Evolutionary conservation across 1,284 basidiomycete genomes (phyloP).

Genomic region (Microbotryum scabiosae): DNA sequence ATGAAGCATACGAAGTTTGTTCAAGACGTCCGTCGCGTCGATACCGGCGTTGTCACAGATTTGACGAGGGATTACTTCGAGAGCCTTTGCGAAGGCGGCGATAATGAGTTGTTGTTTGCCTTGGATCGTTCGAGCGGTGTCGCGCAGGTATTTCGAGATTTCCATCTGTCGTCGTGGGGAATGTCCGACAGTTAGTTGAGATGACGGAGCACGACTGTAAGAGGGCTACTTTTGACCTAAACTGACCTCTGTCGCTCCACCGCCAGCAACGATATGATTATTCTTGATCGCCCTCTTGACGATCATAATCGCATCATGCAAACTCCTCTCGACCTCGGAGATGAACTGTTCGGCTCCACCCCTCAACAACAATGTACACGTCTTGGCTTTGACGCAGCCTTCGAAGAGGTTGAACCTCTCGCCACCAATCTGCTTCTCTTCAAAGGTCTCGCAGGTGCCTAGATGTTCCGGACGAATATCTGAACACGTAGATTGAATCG

Average conservation of each 20-base stretch:
- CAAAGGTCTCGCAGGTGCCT: constrained; percentile 81
- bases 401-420: constrained; percentile 97
- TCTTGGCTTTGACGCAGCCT: constrained; percentile 83
- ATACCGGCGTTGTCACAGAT: constrained; percentile 98
- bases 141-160: constrained; percentile 82
- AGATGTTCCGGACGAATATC: constrained; percentile 86
- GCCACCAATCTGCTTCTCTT: constrained; percentile 93
- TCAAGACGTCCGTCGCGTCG: constrained; percentile 94
- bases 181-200: constrained; percentile 7
- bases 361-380: constrained; percentile 89
- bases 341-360: constrained; percentile 99
- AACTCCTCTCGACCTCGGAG: constrained; percentile 90
- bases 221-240: background rate
- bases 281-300: constrained; percentile 95
- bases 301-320: constrained; percentile 99
- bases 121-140: constrained; percentile 82
- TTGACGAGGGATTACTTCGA: constrained; percentile 96
- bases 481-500: constrained; percentile 88
- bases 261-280: constrained; percentile 91
- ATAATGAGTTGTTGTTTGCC: constrained; percentile 95
- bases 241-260: constrained; percentile 86
- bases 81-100: constrained; percentile 89
- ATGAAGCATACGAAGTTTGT: constrained; percentile 95
- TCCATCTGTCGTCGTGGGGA: constrained; percentile 64
- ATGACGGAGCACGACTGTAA: background rate